These are phyloP conservation scores for Protostelium mycophagum DNA, from an alignment of 78 protist genomes.

Conservation along the genomic window DNA sequence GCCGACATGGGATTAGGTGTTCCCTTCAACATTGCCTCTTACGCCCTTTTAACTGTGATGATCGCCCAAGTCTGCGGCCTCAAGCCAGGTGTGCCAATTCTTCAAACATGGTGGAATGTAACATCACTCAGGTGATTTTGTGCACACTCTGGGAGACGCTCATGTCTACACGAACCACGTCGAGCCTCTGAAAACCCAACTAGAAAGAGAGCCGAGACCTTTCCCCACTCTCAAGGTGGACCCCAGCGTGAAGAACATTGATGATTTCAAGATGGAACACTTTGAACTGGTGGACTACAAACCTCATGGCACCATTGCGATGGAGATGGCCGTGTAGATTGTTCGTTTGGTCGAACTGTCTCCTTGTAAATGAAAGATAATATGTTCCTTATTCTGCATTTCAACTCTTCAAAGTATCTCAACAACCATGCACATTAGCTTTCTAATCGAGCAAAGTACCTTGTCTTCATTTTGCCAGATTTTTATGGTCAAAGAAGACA, in stretches of 20 bases:
- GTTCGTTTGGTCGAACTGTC: background rate
- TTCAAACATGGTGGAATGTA: background rate
- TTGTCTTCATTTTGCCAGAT: too few relatives aligned
- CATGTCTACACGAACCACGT: constrained; percentile 87
- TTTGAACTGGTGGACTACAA: constrained; percentile 54
- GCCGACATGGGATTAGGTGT: constrained; percentile 79
- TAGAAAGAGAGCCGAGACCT: constrained; percentile 8
- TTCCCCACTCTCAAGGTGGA: constrained; percentile 41
- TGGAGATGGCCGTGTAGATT: constrained; percentile 81
- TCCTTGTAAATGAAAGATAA: too few relatives aligned
- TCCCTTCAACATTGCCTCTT: constrained; percentile 93
- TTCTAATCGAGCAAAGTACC: too few relatives aligned
- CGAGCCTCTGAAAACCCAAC: constrained; percentile 71
- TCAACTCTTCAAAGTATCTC: too few relatives aligned
- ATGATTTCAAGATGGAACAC: constrained; percentile 46
- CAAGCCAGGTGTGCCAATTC: constrained; percentile 46
- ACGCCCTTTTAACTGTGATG: constrained; percentile 73
- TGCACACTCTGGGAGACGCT: constrained; percentile 86
- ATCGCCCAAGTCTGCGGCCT: constrained; percentile 74
- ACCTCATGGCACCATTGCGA: constrained; percentile 51
- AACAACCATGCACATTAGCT: too few relatives aligned
- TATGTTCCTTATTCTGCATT: too few relatives aligned
- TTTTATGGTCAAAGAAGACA: too few relatives aligned
- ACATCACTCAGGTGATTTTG: constrained; percentile 35
- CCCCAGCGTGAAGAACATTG: constrained; percentile 31